Conservation (phyloP, 345 rosid species). For the Corchorus olitorius region DNA sequence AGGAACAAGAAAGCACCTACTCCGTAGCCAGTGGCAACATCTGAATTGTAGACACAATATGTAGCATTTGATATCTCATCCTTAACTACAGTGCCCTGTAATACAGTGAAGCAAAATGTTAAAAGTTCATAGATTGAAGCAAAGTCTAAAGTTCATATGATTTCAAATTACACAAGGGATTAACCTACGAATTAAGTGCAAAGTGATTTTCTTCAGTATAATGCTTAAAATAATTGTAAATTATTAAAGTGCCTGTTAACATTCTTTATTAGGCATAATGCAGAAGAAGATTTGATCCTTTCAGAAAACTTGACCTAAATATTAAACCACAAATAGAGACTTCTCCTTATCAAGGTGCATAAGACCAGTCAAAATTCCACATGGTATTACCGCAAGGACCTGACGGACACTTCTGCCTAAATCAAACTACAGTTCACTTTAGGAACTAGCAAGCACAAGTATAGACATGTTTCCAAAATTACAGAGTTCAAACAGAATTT, state of each 20-base stretch:
- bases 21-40: constrained; percentile 95
- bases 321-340: constrained; percentile 3
- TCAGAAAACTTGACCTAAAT: neutral
- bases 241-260: neutral
- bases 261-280: neutral
- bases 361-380: neutral
- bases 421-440: neutral
- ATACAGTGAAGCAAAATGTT: constrained; percentile 15
- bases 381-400: neutral
- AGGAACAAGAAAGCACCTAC: constrained; percentile 93
- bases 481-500: neutral
- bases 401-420: neutral
- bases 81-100: constrained; percentile 56
- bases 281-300: neutral
- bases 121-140: neutral
- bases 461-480: neutral
- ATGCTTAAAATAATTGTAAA: neutral
- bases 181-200: neutral
- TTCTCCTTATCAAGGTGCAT: neutral
- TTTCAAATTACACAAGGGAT: constrained; percentile 3
- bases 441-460: neutral
- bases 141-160: neutral
- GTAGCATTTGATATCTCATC: constrained; percentile 55
- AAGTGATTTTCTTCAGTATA: neutral
- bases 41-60: constrained; percentile 80